Conservation (phyloP, 2,329 filamentous ascomycete genomes). For the Harringtonia lauricola region DNA sequence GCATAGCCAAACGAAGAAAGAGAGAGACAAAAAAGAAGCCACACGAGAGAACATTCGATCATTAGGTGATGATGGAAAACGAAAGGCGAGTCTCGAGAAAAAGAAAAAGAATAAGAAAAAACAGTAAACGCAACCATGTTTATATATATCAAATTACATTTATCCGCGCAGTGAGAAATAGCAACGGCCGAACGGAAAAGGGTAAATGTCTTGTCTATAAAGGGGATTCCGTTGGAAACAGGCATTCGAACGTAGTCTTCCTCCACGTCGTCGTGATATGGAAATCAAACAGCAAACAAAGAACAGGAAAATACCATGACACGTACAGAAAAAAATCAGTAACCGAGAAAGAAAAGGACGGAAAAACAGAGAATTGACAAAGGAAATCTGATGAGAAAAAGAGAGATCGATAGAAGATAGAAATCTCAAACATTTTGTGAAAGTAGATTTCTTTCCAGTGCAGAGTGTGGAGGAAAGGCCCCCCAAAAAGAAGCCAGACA, state of each 20-base stretch:
- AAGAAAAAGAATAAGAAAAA: not conserved
- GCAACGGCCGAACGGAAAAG: not conserved
- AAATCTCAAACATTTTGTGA: no score
- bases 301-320: not conserved
- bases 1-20: not conserved
- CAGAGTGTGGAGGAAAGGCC: no score
- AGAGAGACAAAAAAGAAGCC: not conserved
- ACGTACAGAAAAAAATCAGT: not conserved
- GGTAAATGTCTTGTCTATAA: constrained; percentile 9
- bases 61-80: not conserved
- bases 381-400: no score
- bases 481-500: no score
- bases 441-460: no score
- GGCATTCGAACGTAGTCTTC: constrained; percentile 2
- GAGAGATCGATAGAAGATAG: no score
- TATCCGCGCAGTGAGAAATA: not conserved
- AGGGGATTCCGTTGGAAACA: constrained; percentile 2
- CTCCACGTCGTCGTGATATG: constrained; percentile 7
- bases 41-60: not conserved
- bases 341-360: no score
- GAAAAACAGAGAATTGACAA: no score
- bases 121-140: not conserved
- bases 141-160: constrained; percentile 8
- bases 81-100: no score
- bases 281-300: not conserved